Evolutionary conservation across 305 asterid genomes (phyloP), one percentile per base, ranked within the genome.

Genomic region (Fraxinus sp.): DNA sequence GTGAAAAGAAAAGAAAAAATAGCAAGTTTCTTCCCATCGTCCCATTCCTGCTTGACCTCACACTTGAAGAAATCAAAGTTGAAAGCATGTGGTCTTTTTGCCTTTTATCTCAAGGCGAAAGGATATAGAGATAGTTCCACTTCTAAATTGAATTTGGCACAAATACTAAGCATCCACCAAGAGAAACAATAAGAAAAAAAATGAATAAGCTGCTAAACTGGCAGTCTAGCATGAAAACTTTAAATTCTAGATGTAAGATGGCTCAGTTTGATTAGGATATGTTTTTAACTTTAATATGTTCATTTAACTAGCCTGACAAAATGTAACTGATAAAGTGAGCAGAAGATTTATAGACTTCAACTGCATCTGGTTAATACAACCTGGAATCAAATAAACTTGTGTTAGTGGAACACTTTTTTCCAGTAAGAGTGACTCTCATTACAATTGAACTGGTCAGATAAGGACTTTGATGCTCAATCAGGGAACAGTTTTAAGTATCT

Each of bases 341-440:
- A 20, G 32, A 3, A n/a, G 68, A 24, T 78, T 73, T 74, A n/a
- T 43, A 16, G 0, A 46, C 33, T 8, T 57, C 9, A 39, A 35
- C 52, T 32, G 75, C 59, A 72, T 76, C 72, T 28, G 7, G 10
- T 18, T 6, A 55, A n/a, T 26, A 3, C 43, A 14, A 81, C 73
- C 83, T 75, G 26, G 55, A 66, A 13, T 35, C 62, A 4, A 8
- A 64, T 52, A 84, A 77, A 49, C 66, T 49, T 70, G 77, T 24
- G 41, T 52, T 22, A 80, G 49, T 30, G 62, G 20, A 18, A 24
- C 24, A 55, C 66, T 7, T n/a, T 75, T 75, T 78, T 66, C 33
- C 43, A 46, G 30, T 36, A 4, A 35, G 28, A 75, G 66, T 52
- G 46, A 9, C 35, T 62, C 33, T 79, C 46, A 7, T 36, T 36